Conservation (phyloP, 2,329 filamentous ascomycete species). For the Neodidymelliopsis sp. region DNA sequence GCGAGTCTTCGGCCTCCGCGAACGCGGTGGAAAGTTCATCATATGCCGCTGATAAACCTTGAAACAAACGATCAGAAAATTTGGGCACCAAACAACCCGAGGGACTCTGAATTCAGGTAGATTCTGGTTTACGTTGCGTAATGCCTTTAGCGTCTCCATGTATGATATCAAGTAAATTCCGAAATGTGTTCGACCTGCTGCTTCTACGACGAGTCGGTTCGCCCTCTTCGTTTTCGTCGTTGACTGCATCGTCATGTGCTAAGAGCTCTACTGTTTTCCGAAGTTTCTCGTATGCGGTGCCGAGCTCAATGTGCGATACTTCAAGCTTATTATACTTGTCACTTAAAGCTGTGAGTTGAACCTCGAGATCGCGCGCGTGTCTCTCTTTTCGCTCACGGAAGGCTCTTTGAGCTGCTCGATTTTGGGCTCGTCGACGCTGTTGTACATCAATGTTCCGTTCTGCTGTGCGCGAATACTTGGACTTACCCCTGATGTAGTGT, state of each 20-base stretch:
- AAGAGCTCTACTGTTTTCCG: conserved; percentile 50
- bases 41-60: too few species aligned
- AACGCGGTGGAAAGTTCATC: too few species aligned
- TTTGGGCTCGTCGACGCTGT: conserved; percentile 66
- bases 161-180: conserved; percentile 49
- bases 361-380: conserved; percentile 69
- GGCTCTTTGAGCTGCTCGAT: conserved; percentile 67
- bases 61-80: conserved; percentile 17
- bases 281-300: conserved; percentile 50
- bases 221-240: conserved; percentile 38
- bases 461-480: too few species aligned
- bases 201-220: conserved; percentile 30
- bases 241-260: conserved; percentile 44
- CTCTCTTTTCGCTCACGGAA: conserved; percentile 71
- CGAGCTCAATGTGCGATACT: conserved; percentile 59
- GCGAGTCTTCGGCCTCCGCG: too few species aligned
- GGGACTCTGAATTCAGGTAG: conserved; percentile 15
- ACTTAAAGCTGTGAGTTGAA: conserved; percentile 61
- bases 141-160: conserved; percentile 47
- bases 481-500: conserved; percentile 51
- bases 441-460: conserved; percentile 14
- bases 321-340: conserved; percentile 64
- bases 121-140: conserved; percentile 33
- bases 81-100: too few species aligned
- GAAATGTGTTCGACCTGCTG: conserved; percentile 45